These are phyloP conservation scores for Penicillium alfredii DNA, from an alignment of 495 filamentous ascomycete genomes.

Conservation along the genomic window DNA sequence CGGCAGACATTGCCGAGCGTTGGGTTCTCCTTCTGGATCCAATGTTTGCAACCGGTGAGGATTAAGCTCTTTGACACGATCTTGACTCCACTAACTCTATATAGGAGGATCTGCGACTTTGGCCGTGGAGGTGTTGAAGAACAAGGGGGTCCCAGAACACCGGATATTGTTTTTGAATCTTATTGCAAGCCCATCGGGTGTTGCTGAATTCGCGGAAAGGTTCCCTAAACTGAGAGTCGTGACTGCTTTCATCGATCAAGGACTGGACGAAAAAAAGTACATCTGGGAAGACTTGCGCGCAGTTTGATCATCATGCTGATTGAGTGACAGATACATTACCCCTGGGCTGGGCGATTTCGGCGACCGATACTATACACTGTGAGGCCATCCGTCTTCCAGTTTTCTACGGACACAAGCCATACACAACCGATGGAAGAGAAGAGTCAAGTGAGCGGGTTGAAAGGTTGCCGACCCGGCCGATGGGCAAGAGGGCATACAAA, in stretches of 20 bases:
- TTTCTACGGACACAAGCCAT: too few relatives aligned
- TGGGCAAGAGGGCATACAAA: too few relatives aligned
- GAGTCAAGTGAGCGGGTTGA: too few relatives aligned
- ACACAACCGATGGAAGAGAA: too few relatives aligned
- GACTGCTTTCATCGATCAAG: slow-evolving; percentile 94
- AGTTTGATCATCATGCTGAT: slow-evolving; percentile 12
- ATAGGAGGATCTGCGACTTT: slow-evolving; percentile 91
- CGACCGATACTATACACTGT: slow-evolving; percentile 93
- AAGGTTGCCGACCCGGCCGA: too few relatives aligned
- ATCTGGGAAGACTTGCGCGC: slow-evolving; percentile 14
- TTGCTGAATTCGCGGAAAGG: slow-evolving; percentile 79
- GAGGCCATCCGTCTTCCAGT: slow-evolving; percentile 11
- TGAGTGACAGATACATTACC: slow-evolving; percentile 73
- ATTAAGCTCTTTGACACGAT: neutral
- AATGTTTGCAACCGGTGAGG: slow-evolving; percentile 93
- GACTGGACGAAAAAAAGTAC: slow-evolving; percentile 95
- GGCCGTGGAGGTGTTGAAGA: slow-evolving; percentile 87
- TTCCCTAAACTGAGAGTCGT: slow-evolving; percentile 92
- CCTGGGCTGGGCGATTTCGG: slow-evolving; percentile 96
- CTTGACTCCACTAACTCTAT: slow-evolving; percentile 7
- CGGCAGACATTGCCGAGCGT: slow-evolving; percentile 82
- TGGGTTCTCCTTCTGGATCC: slow-evolving; percentile 97
- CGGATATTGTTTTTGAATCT: slow-evolving; percentile 93
- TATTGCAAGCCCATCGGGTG: slow-evolving; percentile 90
- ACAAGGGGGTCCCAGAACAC: slow-evolving; percentile 87